Evolutionary conservation across 163 green algal species (phyloP).

Genomic region (Coccomyxa subellipsoidea): DNA sequence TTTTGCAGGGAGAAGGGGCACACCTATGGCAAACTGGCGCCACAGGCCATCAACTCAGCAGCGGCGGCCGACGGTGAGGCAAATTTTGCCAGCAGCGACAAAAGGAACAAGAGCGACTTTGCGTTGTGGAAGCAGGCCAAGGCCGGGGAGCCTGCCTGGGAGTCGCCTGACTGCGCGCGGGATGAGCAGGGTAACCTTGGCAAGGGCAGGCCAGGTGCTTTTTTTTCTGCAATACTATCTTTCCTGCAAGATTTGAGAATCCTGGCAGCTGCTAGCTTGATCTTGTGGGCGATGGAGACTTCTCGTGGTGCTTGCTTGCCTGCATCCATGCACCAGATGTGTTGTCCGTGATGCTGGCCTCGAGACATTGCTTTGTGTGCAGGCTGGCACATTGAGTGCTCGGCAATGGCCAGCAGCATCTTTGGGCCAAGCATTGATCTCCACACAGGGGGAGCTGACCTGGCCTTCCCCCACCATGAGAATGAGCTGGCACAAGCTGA

Average conservation of each 20-base stretch:
- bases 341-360: neutral
- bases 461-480: constrained; percentile 97
- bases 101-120: constrained; percentile 86
- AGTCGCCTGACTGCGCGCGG: constrained; percentile 73
- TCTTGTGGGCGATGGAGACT: neutral
- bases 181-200: constrained; percentile 32
- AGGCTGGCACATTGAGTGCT: constrained; percentile 99
- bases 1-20: constrained; percentile 63
- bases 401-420: constrained; percentile 87
- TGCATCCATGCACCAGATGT: neutral
- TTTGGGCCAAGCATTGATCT: constrained; percentile 87
- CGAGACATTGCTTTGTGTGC: neutral
- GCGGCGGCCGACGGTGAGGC: constrained; percentile 76
- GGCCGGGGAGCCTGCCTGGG: constrained; percentile 89
- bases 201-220: constrained; percentile 69
- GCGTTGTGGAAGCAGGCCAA: constrained; percentile 96
- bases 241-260: no score
- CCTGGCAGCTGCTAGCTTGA: no score
- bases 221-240: no score
- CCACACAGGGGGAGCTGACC: constrained; percentile 91
- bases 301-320: neutral
- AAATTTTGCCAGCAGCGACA: constrained; percentile 83
- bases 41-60: constrained; percentile 78
- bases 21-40: constrained; percentile 94
- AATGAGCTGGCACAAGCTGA: constrained; percentile 98